Evolutionary conservation across 2,329 filamentous ascomycete genomes (phyloP).

Genomic region (Aspergillus floridensis): DNA sequence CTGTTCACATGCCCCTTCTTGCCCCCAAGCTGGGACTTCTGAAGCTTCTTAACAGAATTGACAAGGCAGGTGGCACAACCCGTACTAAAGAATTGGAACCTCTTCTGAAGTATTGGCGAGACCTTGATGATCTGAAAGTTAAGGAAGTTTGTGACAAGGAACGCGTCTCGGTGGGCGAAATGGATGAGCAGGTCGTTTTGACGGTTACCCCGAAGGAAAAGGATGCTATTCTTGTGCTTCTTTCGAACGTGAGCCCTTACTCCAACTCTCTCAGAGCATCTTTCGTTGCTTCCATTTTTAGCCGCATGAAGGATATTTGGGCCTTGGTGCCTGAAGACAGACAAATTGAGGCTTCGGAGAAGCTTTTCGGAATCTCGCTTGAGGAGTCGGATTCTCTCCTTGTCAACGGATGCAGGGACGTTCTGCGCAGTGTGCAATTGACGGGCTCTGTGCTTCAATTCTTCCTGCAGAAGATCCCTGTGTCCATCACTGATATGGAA

Average conservation of each 20-base stretch:
- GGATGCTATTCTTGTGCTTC: slow-evolving; percentile 56
- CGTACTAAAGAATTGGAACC: slow-evolving; percentile 77
- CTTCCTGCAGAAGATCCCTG: slow-evolving; percentile 73
- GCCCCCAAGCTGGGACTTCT: slow-evolving; percentile 70
- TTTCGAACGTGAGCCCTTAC: slow-evolving; percentile 49
- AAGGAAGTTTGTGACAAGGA: slow-evolving; percentile 50
- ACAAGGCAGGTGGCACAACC: slow-evolving; percentile 68
- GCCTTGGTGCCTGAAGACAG: slow-evolving; percentile 41
- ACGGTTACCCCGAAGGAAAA: slow-evolving; percentile 56
- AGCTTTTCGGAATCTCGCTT: slow-evolving; percentile 44
- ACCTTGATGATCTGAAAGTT: slow-evolving; percentile 53
- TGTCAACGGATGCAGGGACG: slow-evolving; percentile 52
- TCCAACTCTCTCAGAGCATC: slow-evolving; percentile 46
- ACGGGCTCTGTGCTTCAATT: slow-evolving; percentile 68
- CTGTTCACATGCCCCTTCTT: slow-evolving; percentile 65
- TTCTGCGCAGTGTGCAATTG: slow-evolving; percentile 70
- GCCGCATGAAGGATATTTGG: slow-evolving; percentile 71
- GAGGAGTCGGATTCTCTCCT: slow-evolving; percentile 27
- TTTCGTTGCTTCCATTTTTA: slow-evolving; percentile 66
- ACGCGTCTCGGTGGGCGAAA: slow-evolving; percentile 46
- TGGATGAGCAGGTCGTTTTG: slow-evolving; percentile 54
- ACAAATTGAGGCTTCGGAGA: slow-evolving; percentile 37
- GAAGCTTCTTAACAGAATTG: slow-evolving; percentile 67
- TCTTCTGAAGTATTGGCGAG: slow-evolving; percentile 66
- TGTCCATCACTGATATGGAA: slow-evolving; percentile 65